These are phyloP conservation scores for Acanthamoeba sp. DNA, from an alignment of 208 protist species.

Conservation along the genomic window DNA sequence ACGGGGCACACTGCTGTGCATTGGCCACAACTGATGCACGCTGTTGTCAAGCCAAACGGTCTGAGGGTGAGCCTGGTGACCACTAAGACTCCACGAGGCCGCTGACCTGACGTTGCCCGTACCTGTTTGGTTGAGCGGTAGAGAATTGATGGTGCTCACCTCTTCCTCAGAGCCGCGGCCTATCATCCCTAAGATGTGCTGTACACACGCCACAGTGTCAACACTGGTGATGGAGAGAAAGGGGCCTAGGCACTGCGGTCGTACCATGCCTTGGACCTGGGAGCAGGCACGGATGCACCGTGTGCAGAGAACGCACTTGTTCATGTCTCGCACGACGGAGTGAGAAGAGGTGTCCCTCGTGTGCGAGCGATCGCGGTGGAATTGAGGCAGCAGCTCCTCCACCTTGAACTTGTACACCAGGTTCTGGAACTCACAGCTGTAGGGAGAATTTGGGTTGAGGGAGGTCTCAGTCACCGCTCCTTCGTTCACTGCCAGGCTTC, in stretches of 20 bases:
- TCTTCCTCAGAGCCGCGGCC: not conserved
- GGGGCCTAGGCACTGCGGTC: not conserved
- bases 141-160: not conserved
- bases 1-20: conserved; percentile 85
- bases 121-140: conserved; percentile 44
- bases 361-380: conserved; percentile 1
- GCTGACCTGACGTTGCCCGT: not conserved
- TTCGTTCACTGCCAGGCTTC: too few species aligned
- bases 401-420: conserved; percentile 65
- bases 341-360: conserved; percentile 13
- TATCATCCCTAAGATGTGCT: conserved; percentile 54
- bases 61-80: too few species aligned
- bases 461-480: not conserved
- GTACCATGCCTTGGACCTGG: conserved; percentile 76
- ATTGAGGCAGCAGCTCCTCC: conserved; percentile 35
- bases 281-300: conserved; percentile 81
- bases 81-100: too few species aligned
- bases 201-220: not conserved
- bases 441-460: not conserved
- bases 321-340: conserved; percentile 75
- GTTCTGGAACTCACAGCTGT: conserved; percentile 55
- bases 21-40: conserved; percentile 88
- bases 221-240: too few species aligned
- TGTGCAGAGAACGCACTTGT: conserved; percentile 81
- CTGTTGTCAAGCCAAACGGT: too few species aligned